Conservation (phyloP, 1,284 basidiomycete species). For the Pascua guehoae region DNA sequence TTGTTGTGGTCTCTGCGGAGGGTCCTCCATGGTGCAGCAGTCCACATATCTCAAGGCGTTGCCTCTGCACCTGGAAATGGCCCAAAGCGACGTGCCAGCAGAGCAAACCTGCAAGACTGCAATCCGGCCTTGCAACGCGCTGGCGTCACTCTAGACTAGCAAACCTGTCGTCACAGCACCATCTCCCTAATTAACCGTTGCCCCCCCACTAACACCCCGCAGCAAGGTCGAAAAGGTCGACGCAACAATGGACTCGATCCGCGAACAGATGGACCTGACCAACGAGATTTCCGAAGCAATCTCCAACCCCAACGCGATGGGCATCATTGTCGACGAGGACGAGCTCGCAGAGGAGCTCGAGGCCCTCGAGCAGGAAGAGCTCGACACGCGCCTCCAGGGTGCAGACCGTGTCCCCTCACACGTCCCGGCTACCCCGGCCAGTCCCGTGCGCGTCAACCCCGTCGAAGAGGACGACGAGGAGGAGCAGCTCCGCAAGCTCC, state of each 20-base stretch:
- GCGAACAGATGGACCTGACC: conserved; percentile 89
- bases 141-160: too few relatives aligned
- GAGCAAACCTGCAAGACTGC: too few relatives aligned
- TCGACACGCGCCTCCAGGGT: conserved; percentile 81
- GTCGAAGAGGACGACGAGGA: conserved; percentile 86
- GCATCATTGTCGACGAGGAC: conserved; percentile 72
- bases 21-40: too few relatives aligned
- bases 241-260: conserved; percentile 80
- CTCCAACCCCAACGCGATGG: conserved; percentile 69
- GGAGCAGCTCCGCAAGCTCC: conserved; percentile 82
- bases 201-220: conserved; percentile 4
- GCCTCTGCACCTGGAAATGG: too few relatives aligned
- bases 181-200: too few relatives aligned
- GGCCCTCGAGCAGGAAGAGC: conserved; percentile 84
- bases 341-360: conserved; percentile 80
- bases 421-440: conserved; percentile 57
- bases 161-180: too few relatives aligned
- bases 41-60: too few relatives aligned
- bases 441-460: conserved; percentile 47
- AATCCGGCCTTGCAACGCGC: too few relatives aligned
- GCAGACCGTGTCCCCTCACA: conserved; percentile 90
- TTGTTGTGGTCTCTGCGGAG: too few relatives aligned
- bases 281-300: conserved; percentile 96
- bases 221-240: conserved; percentile 93
- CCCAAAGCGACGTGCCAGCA: too few relatives aligned